A percentile compares a stretch with the other conserved stretches of the same genome.
Evolutionary conservation across 192 early-diverging fungal genomes (phyloP).

Genomic region (Entophlyctis helioformis): DNA sequence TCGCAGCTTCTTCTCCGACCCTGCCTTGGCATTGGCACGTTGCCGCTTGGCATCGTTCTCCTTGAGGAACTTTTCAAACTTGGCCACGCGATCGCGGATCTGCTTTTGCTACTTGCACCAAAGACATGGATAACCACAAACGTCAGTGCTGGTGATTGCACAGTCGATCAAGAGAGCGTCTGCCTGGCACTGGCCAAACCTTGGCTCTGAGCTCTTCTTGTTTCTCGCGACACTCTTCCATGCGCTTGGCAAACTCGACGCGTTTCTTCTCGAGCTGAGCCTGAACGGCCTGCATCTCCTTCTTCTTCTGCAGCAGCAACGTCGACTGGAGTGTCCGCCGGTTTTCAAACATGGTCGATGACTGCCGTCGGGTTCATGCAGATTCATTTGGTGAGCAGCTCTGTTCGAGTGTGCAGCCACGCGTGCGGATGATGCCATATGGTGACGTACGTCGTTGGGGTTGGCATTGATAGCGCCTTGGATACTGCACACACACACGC

Average conservation of each 20-base stretch:
- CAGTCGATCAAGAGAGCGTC: too few species aligned
- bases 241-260: constrained; percentile 45
- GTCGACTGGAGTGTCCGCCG: constrained; percentile 41
- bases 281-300: constrained; percentile 46
- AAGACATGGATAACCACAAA: not conserved
- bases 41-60: constrained; percentile 56
- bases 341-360: constrained; percentile 21
- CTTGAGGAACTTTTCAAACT: constrained; percentile 56
- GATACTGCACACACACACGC: too few species aligned
- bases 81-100: constrained; percentile 44
- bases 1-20: constrained; percentile 37
- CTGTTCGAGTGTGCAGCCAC: too few species aligned
- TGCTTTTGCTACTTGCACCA: constrained; percentile 39
- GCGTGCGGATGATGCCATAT: too few species aligned
- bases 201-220: constrained; percentile 46
- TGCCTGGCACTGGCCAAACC: too few species aligned
- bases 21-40: constrained; percentile 41
- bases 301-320: constrained; percentile 46
- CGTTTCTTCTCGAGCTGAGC: constrained; percentile 36
- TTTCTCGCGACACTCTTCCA: constrained; percentile 50
- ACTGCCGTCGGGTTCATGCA: too few species aligned
- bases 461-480: too few species aligned
- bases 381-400: too few species aligned
- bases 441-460: too few species aligned
- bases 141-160: too few species aligned